Evolutionary conservation across 2,329 filamentous ascomycete genomes (phyloP), one percentile per base, ranked within the genome.

Genomic region (Coniochaeta ligniaria): DNA sequence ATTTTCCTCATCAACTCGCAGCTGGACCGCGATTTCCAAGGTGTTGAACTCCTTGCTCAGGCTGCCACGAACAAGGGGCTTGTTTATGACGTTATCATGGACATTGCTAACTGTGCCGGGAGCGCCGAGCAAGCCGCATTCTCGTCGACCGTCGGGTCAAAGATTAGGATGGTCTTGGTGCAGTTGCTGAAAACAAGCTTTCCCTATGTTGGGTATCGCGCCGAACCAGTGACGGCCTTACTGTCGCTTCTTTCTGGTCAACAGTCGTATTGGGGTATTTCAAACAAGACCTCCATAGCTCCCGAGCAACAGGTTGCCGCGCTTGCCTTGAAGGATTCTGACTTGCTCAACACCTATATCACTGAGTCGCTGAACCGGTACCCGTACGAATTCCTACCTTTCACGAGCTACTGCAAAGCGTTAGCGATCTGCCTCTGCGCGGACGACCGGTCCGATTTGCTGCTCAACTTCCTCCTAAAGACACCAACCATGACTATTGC

Each of bases 381-480:
- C 70, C 94, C 94, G 0, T 94, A 91, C 72, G 94, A 97, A 74
- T 87, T 91, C 55, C 74, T 87, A 2, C 92, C 93, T 0, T 91
- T 96, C 67, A 75, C 96, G 62, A 85, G 83, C 59, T 76, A 96
- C 43, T 89, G 86, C 69, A 86, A 86, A 60, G 84, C 83, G 43
- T 75, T 96, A 17, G 83, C 82, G 76, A 85, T 63, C 63, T 81
- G 69, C 73, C 78, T 66, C 66, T 68, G 72, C 11, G 70, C 72
- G 20, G 68, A 71, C 17, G 73, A 73, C 8, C 67, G 67, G 24
- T 70, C 74, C 9, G 75, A 77, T 52, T 68, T 80, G 47, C 80
- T 92, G 11, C 74, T 89, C 41, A 76, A 81, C n/a, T 78, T 88
- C 60, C 78, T 97, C 14, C 83, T 87, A 61, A 82, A 80, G 61